Evolutionary conservation across 2,329 filamentous ascomycete species (phyloP), one percentile per base, ranked within the genome.

Genomic region (Nemania diffusa): DNA sequence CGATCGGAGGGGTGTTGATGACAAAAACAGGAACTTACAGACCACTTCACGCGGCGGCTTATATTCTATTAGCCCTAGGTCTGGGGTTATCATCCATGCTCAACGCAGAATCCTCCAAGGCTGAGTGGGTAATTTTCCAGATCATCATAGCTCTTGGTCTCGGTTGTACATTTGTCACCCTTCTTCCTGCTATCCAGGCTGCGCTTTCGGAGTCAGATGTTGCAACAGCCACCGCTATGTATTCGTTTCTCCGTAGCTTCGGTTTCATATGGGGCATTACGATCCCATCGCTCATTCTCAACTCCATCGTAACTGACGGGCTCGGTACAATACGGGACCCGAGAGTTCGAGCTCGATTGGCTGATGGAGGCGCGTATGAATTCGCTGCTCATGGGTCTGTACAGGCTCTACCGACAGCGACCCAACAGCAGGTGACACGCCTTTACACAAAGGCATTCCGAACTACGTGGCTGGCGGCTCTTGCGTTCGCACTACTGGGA

Each of bases 11-110:
- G 0, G 68, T 72, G 2, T 24, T 78, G 17, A 73, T 81, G 6
- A 72, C 73, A 0, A 76, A 74, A 9, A 72, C 73, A 1, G 87
- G 87, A 15, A 80, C 80, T 46, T 89, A 87, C 74, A 81, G 76
- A 0, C 74, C 78, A 15, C 68, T 79, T 53, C 77, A 78, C 37
- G 24, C 70, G 3, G 62, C 55, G 0, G 77, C 73, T 13, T 79
- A 74, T 66, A 50, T 69, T 3, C 63, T 83, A 13, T 77, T 48
- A 71, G 34, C 76, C 0, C 34, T 81, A 5, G 79, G 78, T 0
- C 63, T 79, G 1, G 79, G 81, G 0, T 72, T 82, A 2, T 78
- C 80, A 27, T 77, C 78, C 7, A 44, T 79, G 0, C 75, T 81
- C n/a, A 72, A 76, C 13, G 37, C 69, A 0, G 65, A 73, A 2